Evolutionary conservation across 2,329 filamentous ascomycete species (phyloP), one percentile per base, ranked within the genome.

Genomic region (Trichoderma breve): DNA sequence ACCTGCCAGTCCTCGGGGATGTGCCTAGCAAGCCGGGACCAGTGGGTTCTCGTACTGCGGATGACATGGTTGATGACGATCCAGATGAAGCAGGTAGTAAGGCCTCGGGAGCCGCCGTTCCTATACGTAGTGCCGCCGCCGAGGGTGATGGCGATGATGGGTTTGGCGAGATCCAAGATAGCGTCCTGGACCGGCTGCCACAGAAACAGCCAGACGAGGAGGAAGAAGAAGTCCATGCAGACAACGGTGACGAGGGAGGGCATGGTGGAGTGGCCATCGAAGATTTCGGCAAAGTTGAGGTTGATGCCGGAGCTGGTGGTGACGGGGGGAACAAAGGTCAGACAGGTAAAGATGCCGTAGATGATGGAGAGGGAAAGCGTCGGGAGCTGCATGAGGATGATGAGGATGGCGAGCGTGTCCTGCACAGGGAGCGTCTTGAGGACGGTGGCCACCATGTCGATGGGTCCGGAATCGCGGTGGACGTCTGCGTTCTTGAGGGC

Each of bases 321-420:
- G 74, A 92, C 89, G 21, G 94, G 93, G 60, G 94, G 93, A 74
- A 97, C 94, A 80, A 98, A 97, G 62, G 95, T 98, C 79, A 98
- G 88, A 75, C 94, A 91, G 76, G 95, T 94, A 83, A 98, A 98
- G 76, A 97, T 88, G 79, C 94, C 91, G 82, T 98, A 97, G 78
- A 97, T 93, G 81, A 94, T 87, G 74, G 94, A 95, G 78, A 98
- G 88, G 72, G 95, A 91, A 78, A 95, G 91, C 26, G 95, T 93
- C 34, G 95, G 95, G 11, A 98, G 90, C 80, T 97, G 95, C 82
- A 98, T 92, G 76, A 98, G 89, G 77, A 98, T 93, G 83, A 98
- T 97, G 81, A 98, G 90, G 78, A 98, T 97, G 80, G 95, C 94
- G 83, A 98, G 93, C 73, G 95, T 97, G 84, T 98, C 95, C 84